These are phyloP conservation scores for Flaveria trinervia DNA, from an alignment of 129 eudicot species.

Conservation along the genomic window DNA sequence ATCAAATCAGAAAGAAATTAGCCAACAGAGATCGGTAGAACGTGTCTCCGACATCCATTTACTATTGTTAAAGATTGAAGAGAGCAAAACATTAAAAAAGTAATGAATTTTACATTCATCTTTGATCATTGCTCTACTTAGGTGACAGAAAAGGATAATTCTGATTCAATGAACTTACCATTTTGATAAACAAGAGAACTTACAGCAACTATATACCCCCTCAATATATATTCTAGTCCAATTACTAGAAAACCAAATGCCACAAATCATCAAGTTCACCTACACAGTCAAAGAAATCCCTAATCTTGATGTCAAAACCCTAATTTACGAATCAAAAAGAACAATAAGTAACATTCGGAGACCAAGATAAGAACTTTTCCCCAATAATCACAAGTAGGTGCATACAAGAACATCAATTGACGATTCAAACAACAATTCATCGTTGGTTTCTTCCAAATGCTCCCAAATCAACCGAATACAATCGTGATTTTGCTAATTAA, in stretches of 20 bases:
- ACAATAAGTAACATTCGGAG: too few species aligned
- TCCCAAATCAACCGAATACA: neutral
- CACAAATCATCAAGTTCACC: conserved; percentile 7
- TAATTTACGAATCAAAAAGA: neutral
- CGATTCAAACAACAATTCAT: neutral
- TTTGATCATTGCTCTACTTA: neutral
- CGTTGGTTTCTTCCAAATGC: neutral
- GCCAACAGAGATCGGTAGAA: neutral
- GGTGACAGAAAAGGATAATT: neutral
- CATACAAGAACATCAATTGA: neutral
- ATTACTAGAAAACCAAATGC: neutral
- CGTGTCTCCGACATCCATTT: neutral
- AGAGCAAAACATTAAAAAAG: neutral
- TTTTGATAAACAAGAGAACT: neutral
- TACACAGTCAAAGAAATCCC: conserved; percentile 8
- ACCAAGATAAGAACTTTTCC: neutral
- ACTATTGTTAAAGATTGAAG: neutral
- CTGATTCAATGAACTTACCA: neutral
- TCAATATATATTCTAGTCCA: neutral
- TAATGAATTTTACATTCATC: neutral
- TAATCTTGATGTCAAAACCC: conserved; percentile 22
- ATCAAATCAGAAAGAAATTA: neutral
- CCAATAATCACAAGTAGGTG: neutral
- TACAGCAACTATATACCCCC: conserved; percentile 12
- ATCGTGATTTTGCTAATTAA: neutral